Evolutionary conservation across 1,284 basidiomycete genomes (phyloP), one percentile per base, ranked within the genome.

Genomic region (Microbotryum scabiosae): DNA sequence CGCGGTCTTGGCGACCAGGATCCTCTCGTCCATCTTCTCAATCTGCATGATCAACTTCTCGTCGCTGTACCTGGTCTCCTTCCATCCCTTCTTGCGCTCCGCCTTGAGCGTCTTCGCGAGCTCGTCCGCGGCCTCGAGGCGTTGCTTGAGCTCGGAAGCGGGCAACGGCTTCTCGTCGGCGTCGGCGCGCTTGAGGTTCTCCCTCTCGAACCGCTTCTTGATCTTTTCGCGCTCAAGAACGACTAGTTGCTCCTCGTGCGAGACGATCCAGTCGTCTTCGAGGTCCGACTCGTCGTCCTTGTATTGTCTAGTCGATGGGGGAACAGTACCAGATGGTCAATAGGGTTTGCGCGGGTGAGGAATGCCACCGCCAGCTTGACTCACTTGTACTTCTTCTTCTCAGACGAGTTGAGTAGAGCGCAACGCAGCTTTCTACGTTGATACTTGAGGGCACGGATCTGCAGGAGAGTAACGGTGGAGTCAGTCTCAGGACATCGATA

Each of bases 231-330:
- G 85, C 57, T 76, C 75, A 54, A 69, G 70, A 16, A 61, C 48
- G 52, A 74, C 73, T 70, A 87, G 73, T 18, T 82, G 78, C 43
- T 87, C 85, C 76, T 98, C 96, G 72, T 94, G 85, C 66, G 83
- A 80, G 54, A 79, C 83, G 63, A 97, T 84, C 78, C 85, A 94
- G 7, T 96, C 91, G 28, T 93, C 89, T 64, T 97, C 93, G 50
- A 98, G 74, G 73, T 97, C 92, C 3, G 90, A 93, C 75, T 97
- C 92, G 61, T 87, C 84, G 10, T 87, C 85, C 49, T 72, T 68
- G 63, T 70, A 66, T 59, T 71, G 67, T 58, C 62, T 71, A 71
- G 30, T 28, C 30, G 50, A 51, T 20, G 49, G 49, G 14, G 14
- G 4, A 18, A 41, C n/a, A n/a, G 16, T 4, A 18, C 6, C 23